Evolutionary conservation across 2,329 filamentous ascomycete genomes (phyloP), one percentile per base, ranked within the genome.

Genomic region (Parascedosporium putredinis): DNA sequence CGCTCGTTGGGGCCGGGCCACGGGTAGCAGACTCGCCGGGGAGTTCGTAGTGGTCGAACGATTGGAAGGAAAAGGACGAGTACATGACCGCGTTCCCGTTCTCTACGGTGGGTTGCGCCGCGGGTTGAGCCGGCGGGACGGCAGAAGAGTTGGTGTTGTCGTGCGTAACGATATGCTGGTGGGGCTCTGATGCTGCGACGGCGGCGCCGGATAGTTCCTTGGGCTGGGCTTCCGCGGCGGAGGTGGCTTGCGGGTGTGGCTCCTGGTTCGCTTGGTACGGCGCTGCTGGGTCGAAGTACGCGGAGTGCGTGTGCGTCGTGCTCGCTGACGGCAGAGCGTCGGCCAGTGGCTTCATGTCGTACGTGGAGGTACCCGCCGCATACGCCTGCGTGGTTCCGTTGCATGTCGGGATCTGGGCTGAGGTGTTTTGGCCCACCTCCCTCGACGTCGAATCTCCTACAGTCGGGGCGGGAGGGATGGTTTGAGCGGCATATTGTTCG

Each of bases 331-430:
- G 51, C 16, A 53, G 51, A 10, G 51, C 27, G 4, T 53, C 25
- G 45, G 33, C 31, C 49, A 51, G 23, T 3, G 45, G 12, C 4
- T 29, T 18, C 51, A 53, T 53, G 40, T 53, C 29, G 29, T 51
- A 53, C 2, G 14, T 22, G 16, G 25, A 40, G 22, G 12, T 18
- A 25, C 14, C 4, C 5, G n/a, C n/a, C n/a, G 18, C 16, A 20
- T 10, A 14, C 16, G 22, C 25, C 16, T 5, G 22, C n/a, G 9
- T 22, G 22, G 20, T n/a, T 27, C 18, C 18, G n/a, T 20, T 46
- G 38, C 8, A 18, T 34, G 29, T 29, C 23, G 22, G 23, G 14
- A 18, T 9, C 14, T 47, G 45, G n/a, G 9, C 22, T 34, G 38
- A 16, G n/a, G n/a, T n/a, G n/a, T n/a, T n/a, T 20, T 42, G 36